Evolutionary conservation across 257 asterid genomes (phyloP).

Genomic region (Leptodermis oblonga): DNA sequence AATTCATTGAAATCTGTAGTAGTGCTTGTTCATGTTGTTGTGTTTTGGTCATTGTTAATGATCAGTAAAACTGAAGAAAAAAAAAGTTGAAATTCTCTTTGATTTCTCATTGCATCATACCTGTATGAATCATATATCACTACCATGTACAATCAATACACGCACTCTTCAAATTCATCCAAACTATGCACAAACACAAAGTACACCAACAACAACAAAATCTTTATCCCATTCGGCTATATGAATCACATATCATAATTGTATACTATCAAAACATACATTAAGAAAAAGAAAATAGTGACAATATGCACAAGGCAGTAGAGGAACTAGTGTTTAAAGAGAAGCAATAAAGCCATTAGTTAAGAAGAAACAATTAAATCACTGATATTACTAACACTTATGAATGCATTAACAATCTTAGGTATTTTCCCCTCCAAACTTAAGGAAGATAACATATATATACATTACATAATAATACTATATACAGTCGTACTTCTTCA

Average conservation of each 20-base stretch:
- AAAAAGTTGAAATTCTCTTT: neutral
- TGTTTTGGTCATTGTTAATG: constrained; percentile 3
- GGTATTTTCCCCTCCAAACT: neutral
- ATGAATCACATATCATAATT: too few species aligned
- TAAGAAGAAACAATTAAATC: neutral
- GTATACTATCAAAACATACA: too few species aligned
- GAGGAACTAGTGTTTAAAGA: neutral
- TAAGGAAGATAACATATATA: neutral
- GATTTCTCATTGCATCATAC: neutral
- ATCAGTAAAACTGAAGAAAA: neutral
- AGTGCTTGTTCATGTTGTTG: neutral
- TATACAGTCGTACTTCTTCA: neutral
- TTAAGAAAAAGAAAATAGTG: too few species aligned
- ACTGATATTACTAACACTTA: neutral
- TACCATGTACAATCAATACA: too few species aligned
- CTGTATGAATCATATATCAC: neutral
- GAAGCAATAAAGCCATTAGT: neutral
- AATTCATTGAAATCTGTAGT: neutral
- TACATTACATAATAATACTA: too few species aligned
- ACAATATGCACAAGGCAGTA: neutral
- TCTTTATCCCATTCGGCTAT: too few species aligned
- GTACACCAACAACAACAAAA: too few species aligned
- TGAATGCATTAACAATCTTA: neutral
- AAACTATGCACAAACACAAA: neutral
- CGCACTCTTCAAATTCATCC: neutral